Base-by-base conservation (phyloP, 179 eudicot species). In the Silene noctiflora region DNA sequence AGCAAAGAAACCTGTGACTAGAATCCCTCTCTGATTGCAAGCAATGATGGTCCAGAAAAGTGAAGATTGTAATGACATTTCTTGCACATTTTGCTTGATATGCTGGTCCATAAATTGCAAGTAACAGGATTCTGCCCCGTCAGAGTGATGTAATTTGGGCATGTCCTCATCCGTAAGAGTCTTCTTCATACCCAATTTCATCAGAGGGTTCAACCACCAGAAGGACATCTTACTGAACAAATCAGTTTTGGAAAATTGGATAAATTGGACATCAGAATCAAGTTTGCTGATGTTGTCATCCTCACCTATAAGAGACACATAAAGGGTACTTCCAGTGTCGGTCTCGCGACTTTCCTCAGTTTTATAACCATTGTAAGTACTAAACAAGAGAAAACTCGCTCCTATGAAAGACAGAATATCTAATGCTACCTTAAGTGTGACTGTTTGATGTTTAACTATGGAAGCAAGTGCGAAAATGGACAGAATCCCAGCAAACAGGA, bases 331-430 rank as follows among this genome's bases (percentile, higher is more conserved):
- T 25, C 63, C 70, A 19, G 14, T 21, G 10, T 72, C 51, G 33
- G 42, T 29, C 19, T 19, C 31, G 0, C 61, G 75, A 51, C 63
- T 71, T 72, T 75, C 88, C 53, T 77, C 89, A 72, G 63, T 35
- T 51, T 79, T 82, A 66, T 60, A 84, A 16, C 88, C 87, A 75
- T 81, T 89, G 74, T 75, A 91, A 42, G 81, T 69, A 70, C 79
- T 51, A 12, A 63, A 10, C 56, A 81, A 56, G 42, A 81, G 69
- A 48, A 78, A 75, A 25, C 19, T 74, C 17, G 78, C 84, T 70
- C 84, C 84, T 3, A 81, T n/a, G 73, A 81, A 81, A n/a, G 79
- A 48, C 12, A 69, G 31, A 24, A 75, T 65, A 63, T 81, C 81
- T 20, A 81, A 74, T 4, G 42, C 44, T 17, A 42, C 73, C 73